Base-by-base conservation (phyloP, 768 basidiomycete genomes). In the Tylopilus balloui region DNA sequence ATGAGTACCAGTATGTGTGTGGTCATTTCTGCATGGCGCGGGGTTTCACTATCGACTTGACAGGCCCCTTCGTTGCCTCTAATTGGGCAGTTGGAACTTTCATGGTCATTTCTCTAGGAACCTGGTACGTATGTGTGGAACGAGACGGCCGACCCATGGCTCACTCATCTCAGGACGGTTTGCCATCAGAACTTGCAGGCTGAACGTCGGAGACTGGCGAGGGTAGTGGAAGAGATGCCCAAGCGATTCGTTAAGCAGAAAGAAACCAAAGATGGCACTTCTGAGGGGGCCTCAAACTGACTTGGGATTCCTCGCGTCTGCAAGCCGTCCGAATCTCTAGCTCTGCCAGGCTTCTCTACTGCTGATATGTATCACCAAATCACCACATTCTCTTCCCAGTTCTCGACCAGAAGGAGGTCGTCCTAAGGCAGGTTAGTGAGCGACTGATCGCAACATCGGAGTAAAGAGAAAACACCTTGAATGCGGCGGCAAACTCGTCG, bases 1-100 rank as follows among this genome's bases (percentile, higher is more conserved):
- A 66, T 89, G 58, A 77, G 77, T 58, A 68, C 79, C 11, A 72
- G 88, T 88, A 64, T 48, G 83, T 73, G 34, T 32, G 12, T 43
- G 6, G 48, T 34, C 40, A 20, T 45, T n/a, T 10, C 24, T 37
- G 20, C 14, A 39, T 21, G 21, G 15, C 31, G 15, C 41, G 32
- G 14, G 31, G 31, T 35, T 53, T 64, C 36, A 62, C 34, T 23
- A 4, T 24, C 39, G 14, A 27, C 14, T 34, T 23, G 5, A 34
- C 44, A 54, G 88, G 73, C 27, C 75, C 81, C 1, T 73, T 86
- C 49, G 73, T 79, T 32, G 88, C 86, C 31, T 83, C 79, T 3
- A 80, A 88, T 62, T 92, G 89, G 89, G 87, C 84, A 13, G 74
- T 88, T 17, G 86, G 80, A 6, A 83, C 88, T 2, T 92, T 88